Base-by-base conservation (phyloP, 768 basidiomycete species). In the Galerina sulciceps region DNA sequence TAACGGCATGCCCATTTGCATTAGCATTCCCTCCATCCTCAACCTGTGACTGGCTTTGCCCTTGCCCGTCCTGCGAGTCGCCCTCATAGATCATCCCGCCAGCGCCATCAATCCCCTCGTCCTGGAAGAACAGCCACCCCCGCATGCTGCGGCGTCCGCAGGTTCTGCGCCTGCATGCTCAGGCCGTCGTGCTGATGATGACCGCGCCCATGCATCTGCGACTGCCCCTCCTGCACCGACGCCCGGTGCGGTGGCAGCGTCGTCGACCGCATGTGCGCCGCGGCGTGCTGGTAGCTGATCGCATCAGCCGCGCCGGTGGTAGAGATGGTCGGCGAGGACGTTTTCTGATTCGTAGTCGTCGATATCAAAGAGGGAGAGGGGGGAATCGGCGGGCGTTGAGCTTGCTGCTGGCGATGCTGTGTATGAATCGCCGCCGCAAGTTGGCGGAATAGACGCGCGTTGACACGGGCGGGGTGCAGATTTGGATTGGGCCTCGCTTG, bases 151-250 rank as follows among this genome's bases (percentile, higher is more conserved):
- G 70, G 73, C 34, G 73, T 76, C 47, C 70, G 67, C 60, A 71
- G 43, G 46, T 65, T 69, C 61, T 70, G 69, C 35, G 69, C 71
- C 8, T 75, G 71, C 53, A 80, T 71, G 60, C 79, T 82, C 76
- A 82, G 76, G 62, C 79, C 81, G 57, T 65, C 81, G 59, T 81
- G 80, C 66, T 80, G 79, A 62, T 73, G 76, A 66, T 83, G 81
- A 11, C 81, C 72, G 13, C 64, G 57, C 36, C 46, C 59, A 6
- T 34, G n/a, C 23, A 31, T 31, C 26, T 71, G 66, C 48, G 68
- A 69, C 50, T 70, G 69, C 18, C 53, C 57, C 45, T 57, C 70
- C 53, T 52, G 61, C 31, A 54, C 50, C 40, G 45, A 63, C 55
- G 59, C 61, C 42, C 57, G 74, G 63, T 76, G 79, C 56, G 75